phyloP scores from a whole-genome alignment of 495 filamentous ascomycete genomes.

The Parathielavia hyrcaniae region DNA sequence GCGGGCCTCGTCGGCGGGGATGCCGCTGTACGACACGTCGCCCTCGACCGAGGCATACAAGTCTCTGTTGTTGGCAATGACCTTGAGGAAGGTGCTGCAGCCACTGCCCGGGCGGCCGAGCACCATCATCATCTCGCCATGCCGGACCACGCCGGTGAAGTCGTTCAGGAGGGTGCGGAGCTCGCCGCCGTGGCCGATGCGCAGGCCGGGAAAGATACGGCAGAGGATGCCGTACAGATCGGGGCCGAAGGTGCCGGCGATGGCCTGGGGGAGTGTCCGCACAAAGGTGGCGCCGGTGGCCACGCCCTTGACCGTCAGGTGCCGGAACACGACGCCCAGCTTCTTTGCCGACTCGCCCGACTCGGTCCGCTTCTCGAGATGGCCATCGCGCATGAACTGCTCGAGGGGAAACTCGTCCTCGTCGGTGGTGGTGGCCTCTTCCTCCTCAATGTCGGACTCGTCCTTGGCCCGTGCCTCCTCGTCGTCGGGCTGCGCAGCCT shows the following conservation, averaged over 20 bases:
- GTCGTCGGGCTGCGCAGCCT: constrained; percentile 4
- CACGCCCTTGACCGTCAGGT: constrained; percentile 69
- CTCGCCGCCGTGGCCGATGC: constrained; percentile 38
- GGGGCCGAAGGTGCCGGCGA: constrained; percentile 78
- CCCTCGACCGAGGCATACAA: constrained; percentile 62
- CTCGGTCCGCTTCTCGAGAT: constrained; percentile 70
- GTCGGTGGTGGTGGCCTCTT: constrained; percentile 34
- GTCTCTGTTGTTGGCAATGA: constrained; percentile 63
- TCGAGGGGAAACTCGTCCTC: constrained; percentile 58
- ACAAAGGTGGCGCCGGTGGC: constrained; percentile 62
- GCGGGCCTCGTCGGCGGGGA: constrained; percentile 61
- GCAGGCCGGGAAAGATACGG: constrained; percentile 58
- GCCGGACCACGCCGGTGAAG: constrained; percentile 69
- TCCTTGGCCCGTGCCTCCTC: neutral
- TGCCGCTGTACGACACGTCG: constrained; percentile 70
- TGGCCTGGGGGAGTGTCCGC: constrained; percentile 67
- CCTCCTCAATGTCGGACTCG: constrained; percentile 38
- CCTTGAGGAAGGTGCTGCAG: constrained; percentile 74
- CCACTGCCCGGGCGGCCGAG: constrained; percentile 74
- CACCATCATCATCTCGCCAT: constrained; percentile 78
- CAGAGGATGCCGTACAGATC: constrained; percentile 69
- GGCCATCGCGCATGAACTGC: constrained; percentile 70
- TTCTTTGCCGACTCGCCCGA: constrained; percentile 66
- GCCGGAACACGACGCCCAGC: constrained; percentile 76
- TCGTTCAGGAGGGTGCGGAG: constrained; percentile 61